These are phyloP conservation scores for Pythium rishiriense DNA, from an alignment of 352 stramenopile genomes.

Conservation along the genomic window DNA sequence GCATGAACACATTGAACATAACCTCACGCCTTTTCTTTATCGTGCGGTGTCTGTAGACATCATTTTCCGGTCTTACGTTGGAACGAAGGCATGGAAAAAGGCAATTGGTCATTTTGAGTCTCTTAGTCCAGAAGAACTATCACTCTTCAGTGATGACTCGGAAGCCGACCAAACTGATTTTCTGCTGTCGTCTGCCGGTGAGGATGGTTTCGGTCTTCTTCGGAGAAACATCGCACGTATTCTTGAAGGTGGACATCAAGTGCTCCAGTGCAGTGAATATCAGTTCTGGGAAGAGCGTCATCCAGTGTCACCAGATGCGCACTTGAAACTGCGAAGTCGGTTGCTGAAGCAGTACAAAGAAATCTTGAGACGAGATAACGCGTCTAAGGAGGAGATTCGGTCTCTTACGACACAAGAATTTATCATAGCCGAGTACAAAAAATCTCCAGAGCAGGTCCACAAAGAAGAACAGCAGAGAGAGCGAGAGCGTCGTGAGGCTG, in stretches of 20 bases:
- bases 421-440: slow-evolving; percentile 42
- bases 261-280: slow-evolving; percentile 68
- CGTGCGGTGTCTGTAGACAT: slow-evolving; percentile 36
- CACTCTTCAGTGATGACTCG: slow-evolving; percentile 13
- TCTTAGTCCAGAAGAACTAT: slow-evolving; percentile 51
- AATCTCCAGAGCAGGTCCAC: slow-evolving; percentile 44
- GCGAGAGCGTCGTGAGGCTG: slow-evolving; percentile 58
- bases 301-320: slow-evolving; percentile 53
- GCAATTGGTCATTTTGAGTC: slow-evolving; percentile 71
- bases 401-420: slow-evolving; percentile 43
- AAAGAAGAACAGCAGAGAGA: slow-evolving; percentile 39
- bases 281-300: slow-evolving; percentile 87
- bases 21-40: not conserved
- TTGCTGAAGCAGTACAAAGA: slow-evolving; percentile 64
- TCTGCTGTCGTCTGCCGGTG: slow-evolving; percentile 49
- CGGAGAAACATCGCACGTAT: slow-evolving; percentile 70
- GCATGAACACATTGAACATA: not conserved
- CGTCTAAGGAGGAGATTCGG: slow-evolving; percentile 47
- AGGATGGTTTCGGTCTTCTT: slow-evolving; percentile 83
- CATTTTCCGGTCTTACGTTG: slow-evolving; percentile 77
- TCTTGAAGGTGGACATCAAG: slow-evolving; percentile 67
- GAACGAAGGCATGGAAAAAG: slow-evolving; percentile 84
- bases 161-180: slow-evolving; percentile 30
- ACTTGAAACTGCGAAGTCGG: slow-evolving; percentile 57
- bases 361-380: slow-evolving; percentile 30